Evolutionary conservation across 352 stramenopile species (phyloP), one percentile per base, ranked within the genome.

Genomic region (Phytophthora europaea): DNA sequence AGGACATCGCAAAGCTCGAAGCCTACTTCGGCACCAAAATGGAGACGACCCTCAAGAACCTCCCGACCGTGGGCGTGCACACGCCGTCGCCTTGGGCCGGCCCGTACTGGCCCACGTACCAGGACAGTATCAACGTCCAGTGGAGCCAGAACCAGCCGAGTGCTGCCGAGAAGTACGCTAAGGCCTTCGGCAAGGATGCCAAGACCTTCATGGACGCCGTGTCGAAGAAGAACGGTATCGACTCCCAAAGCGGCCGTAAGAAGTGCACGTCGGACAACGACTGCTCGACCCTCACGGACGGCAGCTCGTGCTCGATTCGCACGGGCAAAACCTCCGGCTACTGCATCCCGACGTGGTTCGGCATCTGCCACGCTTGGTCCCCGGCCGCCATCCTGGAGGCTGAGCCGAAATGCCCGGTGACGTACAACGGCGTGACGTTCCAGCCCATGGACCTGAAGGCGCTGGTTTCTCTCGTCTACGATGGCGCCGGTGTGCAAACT

Each of bases 41-140:
- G 66, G 71, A 74, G 40, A 70, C 28, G 40, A 64, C 47, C 1
- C 34, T 73, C 28, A 31, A 31, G n/a, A 73, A 50, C 6, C 58
- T 77, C 34, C 58, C 65, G 13, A 67, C 52, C 1, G 13, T 16
- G 6, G 65, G 33, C 51, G 65, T 59, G 15, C 43, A 65, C 26
- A 47, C 23, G 2, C 65, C 70, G 23, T 50, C 70, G 43, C 65
- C 65, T 8, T 72, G 65, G 65, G 48, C 56, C 2, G 65, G 36
- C 12, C 53, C 51, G 22, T 87, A 91, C 76, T 91, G 81, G 79
- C 80, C 81, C 6, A 63, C 72, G 47, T 91, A 87, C 76, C 65
- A 77, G 38, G 83, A 91, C 73, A 70, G 83, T 58, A 89, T 89
- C 73, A 90, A 90, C 75, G 58, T 68, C 40, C 48, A 65, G 9